Percentiles rank a stretch among this genome's conserved stretches.
phyloP scores from a whole-genome alignment of 2,329 filamentous ascomycete genomes.

The Diaporthe citri region DNA sequence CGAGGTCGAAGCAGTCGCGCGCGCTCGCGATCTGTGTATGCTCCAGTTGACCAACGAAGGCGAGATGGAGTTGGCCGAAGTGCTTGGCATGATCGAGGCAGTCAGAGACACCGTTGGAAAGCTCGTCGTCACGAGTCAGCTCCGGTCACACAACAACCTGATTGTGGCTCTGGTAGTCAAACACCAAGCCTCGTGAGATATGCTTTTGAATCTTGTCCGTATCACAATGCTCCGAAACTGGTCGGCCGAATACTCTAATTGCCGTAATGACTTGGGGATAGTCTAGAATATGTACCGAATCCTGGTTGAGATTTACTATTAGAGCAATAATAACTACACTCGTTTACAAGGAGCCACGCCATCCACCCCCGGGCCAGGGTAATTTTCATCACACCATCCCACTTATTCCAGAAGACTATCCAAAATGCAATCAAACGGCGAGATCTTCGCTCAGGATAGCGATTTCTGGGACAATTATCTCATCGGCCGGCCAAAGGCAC shows the following conservation, averaged over 20 bases:
- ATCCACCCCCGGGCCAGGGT: background rate
- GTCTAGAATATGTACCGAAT: background rate
- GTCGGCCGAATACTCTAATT: background rate
- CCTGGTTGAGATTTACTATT: background rate
- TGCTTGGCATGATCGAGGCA: constrained; percentile 46
- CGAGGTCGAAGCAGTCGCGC: constrained; percentile 44
- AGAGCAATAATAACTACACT: background rate
- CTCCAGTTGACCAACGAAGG: constrained; percentile 48
- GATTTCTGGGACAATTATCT: constrained; percentile 46
- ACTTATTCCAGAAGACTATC: background rate
- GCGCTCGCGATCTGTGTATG: constrained; percentile 47
- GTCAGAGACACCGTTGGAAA: constrained; percentile 45
- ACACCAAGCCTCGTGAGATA: background rate
- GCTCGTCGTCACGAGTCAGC: constrained; percentile 45
- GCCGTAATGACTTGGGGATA: background rate
- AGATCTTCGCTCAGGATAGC: constrained; percentile 37
- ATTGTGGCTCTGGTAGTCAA: background rate
- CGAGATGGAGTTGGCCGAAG: constrained; percentile 47
- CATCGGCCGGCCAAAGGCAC: constrained; percentile 42
- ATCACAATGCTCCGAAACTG: background rate
- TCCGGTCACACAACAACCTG: constrained; percentile 36
- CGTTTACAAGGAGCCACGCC: too few species aligned
- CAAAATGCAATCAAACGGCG: background rate
- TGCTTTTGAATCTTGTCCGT: background rate
- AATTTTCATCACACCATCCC: background rate